Evolutionary conservation across 106 monocot genomes (phyloP).

Genomic region (Acorus calamus): DNA sequence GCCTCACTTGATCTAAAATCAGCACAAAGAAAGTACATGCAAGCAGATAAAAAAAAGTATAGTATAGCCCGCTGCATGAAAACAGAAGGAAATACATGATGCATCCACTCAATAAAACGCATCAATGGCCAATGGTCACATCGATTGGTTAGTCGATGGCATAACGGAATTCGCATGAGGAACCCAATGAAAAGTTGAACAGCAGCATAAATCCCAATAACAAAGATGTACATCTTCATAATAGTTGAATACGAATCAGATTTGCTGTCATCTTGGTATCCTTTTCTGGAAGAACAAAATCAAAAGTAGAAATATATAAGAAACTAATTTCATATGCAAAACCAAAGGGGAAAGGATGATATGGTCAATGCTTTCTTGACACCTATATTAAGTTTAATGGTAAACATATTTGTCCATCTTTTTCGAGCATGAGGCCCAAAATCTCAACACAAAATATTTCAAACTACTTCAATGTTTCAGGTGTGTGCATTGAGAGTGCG

Average conservation of each 20-base stretch:
- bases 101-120: slow-evolving; percentile 82
- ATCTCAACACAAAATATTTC: no score
- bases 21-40: not conserved
- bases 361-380: no score
- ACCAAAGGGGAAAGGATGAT: no score
- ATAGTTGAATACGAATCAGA: slow-evolving; percentile 15
- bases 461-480: no score
- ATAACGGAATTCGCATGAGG: slow-evolving; percentile 60
- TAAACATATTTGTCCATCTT: no score
- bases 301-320: not conserved
- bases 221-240: slow-evolving; percentile 84
- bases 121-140: slow-evolving; percentile 70
- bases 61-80: not conserved
- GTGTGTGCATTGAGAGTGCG: no score
- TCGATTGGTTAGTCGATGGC: slow-evolving; percentile 41
- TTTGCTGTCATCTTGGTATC: slow-evolving; percentile 47
- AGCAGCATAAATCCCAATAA: slow-evolving; percentile 66
- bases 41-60: not conserved
- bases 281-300: slow-evolving; percentile 42
- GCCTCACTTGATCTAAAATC: not conserved
- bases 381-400: no score
- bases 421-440: no score
- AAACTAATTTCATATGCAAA: no score
- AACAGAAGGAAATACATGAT: slow-evolving; percentile 43
- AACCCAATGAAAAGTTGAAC: slow-evolving; percentile 48